phyloP scores from a whole-genome alignment of 169 alveolate genomes.

The Plasmodium relictum region DNA sequence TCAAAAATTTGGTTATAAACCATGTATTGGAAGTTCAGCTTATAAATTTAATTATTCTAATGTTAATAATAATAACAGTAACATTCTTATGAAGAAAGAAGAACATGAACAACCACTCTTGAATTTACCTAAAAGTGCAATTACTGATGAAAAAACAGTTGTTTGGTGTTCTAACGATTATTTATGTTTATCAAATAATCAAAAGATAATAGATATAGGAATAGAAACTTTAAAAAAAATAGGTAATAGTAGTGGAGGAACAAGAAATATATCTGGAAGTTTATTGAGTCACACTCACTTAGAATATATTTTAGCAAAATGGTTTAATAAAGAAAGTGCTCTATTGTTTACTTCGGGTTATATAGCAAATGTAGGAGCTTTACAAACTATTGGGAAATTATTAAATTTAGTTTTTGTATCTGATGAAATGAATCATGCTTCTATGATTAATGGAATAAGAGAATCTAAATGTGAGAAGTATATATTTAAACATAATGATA shows the following conservation, averaged over 20 bases:
- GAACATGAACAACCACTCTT: not conserved
- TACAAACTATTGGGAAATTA: conserved; percentile 87
- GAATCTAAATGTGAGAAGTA: conserved; percentile 82
- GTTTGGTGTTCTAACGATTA: conserved; percentile 91
- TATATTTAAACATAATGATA: conserved; percentile 87
- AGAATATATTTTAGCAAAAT: conserved; percentile 88
- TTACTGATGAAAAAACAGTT: conserved; percentile 50
- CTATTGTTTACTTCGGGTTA: conserved; percentile 89
- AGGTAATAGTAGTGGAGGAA: conserved; percentile 94
- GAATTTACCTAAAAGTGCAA: not conserved
- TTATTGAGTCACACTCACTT: conserved; percentile 85
- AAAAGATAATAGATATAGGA: conserved; percentile 87
- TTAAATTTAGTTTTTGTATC: conserved; percentile 86
- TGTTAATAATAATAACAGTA: too few species aligned
- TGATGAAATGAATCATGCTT: conserved; percentile 93
- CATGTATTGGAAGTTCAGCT: conserved; percentile 35
- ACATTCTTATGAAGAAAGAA: not conserved
- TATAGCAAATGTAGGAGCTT: conserved; percentile 92
- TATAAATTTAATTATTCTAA: not conserved
- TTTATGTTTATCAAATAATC: conserved; percentile 91
- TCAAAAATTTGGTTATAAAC: conserved; percentile 64
- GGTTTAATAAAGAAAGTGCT: conserved; percentile 88
- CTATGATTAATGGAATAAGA: conserved; percentile 91
- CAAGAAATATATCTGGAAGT: conserved; percentile 93
- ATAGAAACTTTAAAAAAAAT: conserved; percentile 83